Percentiles rank a stretch among this genome's conserved stretches.
phyloP scores from a whole-genome alignment of 352 stramenopile genomes.

The Pythium plurisporium region DNA sequence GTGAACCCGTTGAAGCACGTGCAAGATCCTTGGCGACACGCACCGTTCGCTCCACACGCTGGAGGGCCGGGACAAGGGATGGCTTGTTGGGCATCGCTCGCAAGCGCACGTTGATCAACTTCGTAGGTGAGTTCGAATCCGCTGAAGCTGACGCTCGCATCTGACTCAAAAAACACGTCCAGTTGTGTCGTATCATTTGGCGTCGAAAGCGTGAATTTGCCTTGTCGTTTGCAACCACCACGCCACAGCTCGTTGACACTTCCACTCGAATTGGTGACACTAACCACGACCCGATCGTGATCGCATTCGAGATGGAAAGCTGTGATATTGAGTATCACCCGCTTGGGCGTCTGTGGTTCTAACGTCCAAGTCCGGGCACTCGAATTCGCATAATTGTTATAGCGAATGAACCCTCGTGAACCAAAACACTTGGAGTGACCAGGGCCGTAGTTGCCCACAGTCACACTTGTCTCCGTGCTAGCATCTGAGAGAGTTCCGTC shows the following conservation, averaged over 20 bases:
- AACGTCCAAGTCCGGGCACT: slow-evolving; percentile 41
- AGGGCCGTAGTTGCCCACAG: slow-evolving; percentile 1
- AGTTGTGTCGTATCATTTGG: slow-evolving; percentile 26
- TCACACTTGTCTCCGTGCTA: slow-evolving; percentile 34
- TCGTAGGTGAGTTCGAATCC: slow-evolving; percentile 48
- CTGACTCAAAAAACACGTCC: slow-evolving; percentile 34
- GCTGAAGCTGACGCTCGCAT: slow-evolving; percentile 35
- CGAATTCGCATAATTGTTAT: slow-evolving; percentile 33
- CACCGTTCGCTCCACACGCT: slow-evolving; percentile 45
- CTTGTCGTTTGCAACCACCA: slow-evolving; percentile 43
- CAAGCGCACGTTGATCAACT: slow-evolving; percentile 4
- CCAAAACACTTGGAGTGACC: slow-evolving; percentile 17
- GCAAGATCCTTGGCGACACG: slow-evolving; percentile 39
- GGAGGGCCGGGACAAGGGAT: slow-evolving; percentile 36
- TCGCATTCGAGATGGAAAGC: slow-evolving; percentile 60
- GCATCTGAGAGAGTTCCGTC: slow-evolving; percentile 19
- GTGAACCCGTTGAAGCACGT: slow-evolving; percentile 51
- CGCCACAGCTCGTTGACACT: slow-evolving; percentile 31
- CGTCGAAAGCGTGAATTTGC: slow-evolving; percentile 38
- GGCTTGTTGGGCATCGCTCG: not conserved
- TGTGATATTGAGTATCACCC: slow-evolving; percentile 36
- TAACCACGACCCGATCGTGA: slow-evolving; percentile 39
- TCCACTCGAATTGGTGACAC: slow-evolving; percentile 7
- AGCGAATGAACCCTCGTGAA: slow-evolving; percentile 13
- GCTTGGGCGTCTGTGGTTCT: slow-evolving; percentile 13